A percentile compares a stretch with the other conserved stretches of the same genome.
phyloP scores from a whole-genome alignment of 352 stramenopile genomes.

The Peronosclerospora sorghi region DNA sequence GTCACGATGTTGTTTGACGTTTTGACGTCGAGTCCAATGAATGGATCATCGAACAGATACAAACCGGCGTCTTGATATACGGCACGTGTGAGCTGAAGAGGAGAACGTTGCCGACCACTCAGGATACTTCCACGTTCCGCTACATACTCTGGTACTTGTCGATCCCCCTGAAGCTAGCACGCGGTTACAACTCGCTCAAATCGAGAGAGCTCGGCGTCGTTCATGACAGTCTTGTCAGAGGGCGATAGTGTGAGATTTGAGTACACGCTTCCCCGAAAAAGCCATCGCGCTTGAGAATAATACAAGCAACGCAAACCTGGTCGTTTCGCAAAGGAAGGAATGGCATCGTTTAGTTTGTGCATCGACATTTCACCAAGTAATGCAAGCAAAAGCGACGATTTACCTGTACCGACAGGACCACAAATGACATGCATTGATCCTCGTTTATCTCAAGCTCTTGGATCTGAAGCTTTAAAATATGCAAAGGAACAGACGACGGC shows the following conservation, averaged over 20 bases:
- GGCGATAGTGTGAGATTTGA: constrained; percentile 51
- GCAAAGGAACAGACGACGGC: background rate
- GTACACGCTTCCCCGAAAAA: constrained; percentile 49
- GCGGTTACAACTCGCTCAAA: constrained; percentile 45
- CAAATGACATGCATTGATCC: constrained; percentile 51
- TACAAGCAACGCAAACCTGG: constrained; percentile 30
- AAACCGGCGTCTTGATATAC: constrained; percentile 57
- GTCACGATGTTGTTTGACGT: constrained; percentile 42
- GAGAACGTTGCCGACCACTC: constrained; percentile 79
- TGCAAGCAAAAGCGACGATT: constrained; percentile 91
- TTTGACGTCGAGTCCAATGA: constrained; percentile 65
- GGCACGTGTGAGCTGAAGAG: constrained; percentile 76
- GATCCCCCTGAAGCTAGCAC: constrained; percentile 68
- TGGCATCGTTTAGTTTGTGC: background rate
- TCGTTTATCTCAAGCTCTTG: constrained; percentile 28
- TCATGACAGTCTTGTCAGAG: constrained; percentile 3
- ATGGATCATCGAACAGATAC: constrained; percentile 80
- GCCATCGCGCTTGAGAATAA: constrained; percentile 65
- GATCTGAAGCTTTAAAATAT: constrained; percentile 36
- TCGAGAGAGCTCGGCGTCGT: constrained; percentile 20
- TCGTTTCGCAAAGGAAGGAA: background rate
- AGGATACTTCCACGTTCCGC: constrained; percentile 76
- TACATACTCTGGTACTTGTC: constrained; percentile 34
- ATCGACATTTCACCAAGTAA: constrained; percentile 94
- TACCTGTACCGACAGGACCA: constrained; percentile 90